Evolutionary conservation across 768 basidiomycete species (phyloP), one percentile per base, ranked within the genome.

Genomic region (Pleurotus salmoneostramineus): DNA sequence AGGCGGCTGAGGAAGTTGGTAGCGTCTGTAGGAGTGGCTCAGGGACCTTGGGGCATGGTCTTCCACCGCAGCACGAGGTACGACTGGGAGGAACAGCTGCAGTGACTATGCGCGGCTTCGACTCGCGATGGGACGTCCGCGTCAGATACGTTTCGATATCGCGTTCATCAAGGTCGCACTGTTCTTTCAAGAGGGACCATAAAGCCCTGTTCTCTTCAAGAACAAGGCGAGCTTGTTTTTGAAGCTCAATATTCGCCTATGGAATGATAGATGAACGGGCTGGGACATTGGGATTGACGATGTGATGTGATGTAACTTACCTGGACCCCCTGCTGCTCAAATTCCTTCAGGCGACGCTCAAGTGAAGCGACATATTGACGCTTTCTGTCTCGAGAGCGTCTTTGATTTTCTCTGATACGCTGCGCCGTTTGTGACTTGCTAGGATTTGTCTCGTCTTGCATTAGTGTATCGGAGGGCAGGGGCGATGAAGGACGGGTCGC

Each of bases 191-290:
- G 12, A 55, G 40, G 8, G 4, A 0, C 40, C 52, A 17, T 11
- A 55, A 31, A 8, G 8, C n/a, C 17, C 40, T n/a, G n/a, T 55
- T 55, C 52, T 55, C 52, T 1, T 15, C 52, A 5, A 55, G 27
- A 4, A 55, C 52, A 27, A 11, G n/a, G 15, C 52, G 52, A 32
- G 52, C 52, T 37, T 55, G 52, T n/a, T 55, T 40, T 40, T 55
- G 52, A 21, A 55, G 36, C 15, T 17, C 37, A 6, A 55, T 12
- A 31, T 7, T 55, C 43, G 52, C 52, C 52, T 55, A 55, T 34
- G 5, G 1, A 14, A 50, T 10, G 32, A 32, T 12, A 4, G 12
- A 7, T 14, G 27, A 31, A 17, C 15, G 3, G 10, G 2, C 14
- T 50, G 11, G 11, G 11, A 12, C 49, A 31, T 31, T 6, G 31